These are phyloP conservation scores for Waltiozyma sp. DNA, from an alignment of 1,139 yeast species.

Conservation along the genomic window DNA sequence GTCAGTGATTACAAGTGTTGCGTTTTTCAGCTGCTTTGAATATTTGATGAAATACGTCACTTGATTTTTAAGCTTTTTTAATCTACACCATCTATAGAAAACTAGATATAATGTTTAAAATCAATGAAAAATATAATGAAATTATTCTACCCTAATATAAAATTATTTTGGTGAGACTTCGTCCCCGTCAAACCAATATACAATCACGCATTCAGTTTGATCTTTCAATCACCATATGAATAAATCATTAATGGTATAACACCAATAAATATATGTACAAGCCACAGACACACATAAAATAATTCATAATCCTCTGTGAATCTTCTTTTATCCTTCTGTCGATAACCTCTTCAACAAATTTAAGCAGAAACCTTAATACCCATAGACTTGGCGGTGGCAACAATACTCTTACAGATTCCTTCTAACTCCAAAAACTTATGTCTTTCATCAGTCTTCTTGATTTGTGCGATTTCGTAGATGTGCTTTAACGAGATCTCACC, in stretches of 20 bases:
- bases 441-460: slow-evolving; percentile 77
- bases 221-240: too few species aligned
- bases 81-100: background rate
- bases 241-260: background rate
- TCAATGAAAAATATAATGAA: too few species aligned
- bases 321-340: slow-evolving; percentile 4
- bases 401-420: slow-evolving; percentile 69
- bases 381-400: slow-evolving; percentile 79
- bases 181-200: too few species aligned
- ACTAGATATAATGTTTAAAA: too few species aligned
- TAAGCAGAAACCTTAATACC: slow-evolving; percentile 76
- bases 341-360: background rate
- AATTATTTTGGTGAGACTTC: too few species aligned
- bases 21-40: slow-evolving; percentile 67
- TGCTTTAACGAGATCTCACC: slow-evolving; percentile 82
- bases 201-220: too few species aligned
- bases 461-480: slow-evolving; percentile 88
- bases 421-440: slow-evolving; percentile 64
- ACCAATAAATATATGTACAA: background rate
- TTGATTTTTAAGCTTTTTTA: slow-evolving; percentile 4
- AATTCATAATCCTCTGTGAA: background rate
- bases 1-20: slow-evolving; percentile 63
- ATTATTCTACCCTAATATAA: too few species aligned
- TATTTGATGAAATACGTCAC: slow-evolving; percentile 44
- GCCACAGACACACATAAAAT: background rate